Base-by-base conservation (phyloP, 108 stramenopile species). In the Epipyxis sp. region DNA sequence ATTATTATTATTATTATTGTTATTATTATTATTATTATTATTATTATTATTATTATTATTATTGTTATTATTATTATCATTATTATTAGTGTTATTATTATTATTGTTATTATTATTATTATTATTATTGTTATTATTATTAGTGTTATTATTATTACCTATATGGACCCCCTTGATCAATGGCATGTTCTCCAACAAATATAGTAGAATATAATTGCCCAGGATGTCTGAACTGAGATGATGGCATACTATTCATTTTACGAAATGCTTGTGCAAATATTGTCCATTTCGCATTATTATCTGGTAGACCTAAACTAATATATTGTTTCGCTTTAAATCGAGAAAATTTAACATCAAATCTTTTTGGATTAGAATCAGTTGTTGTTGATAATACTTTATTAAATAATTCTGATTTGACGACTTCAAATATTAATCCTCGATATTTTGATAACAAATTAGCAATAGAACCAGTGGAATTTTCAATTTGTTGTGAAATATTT, bases 151-250 rank as follows among this genome's bases (percentile, higher is more conserved):
- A n/a, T n/a, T n/a, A n/a, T n/a, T n/a, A n/a, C n/a, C n/a, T n/a
- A 74, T 87, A 87, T 3, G 87, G 87, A 20, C 87, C 87, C 0
- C 87, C 87, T 37, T 83, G 85, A 42, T 87, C 87, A 43, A 86
- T 85, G n/a, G 81, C 78, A 6, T 57, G 78, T 78, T 86, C 86
- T 1, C 87, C 87, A 59, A 82, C 79, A 29, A 87, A 84, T 10
- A 82, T 61, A 43, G 78, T 79, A n/a, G 77, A 84, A 84, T 85
- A 87, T 0, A 87, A 46, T 42, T 82, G 86, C 29, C 45, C 80
- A 34, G 54, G 44, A 2, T 72, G 78, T 54, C 87, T 83, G 40
- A 87, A 68, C 13, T 50, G 42, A 46, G 34, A 44, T 1, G 87
- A 80, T 59, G 77, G 79, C 87, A 86, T 86, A 30, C 81, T 34